Evolutionary conservation across 2,329 filamentous ascomycete genomes (phyloP), one percentile per base, ranked within the genome.

Genomic region (Bipolaris zeicola): DNA sequence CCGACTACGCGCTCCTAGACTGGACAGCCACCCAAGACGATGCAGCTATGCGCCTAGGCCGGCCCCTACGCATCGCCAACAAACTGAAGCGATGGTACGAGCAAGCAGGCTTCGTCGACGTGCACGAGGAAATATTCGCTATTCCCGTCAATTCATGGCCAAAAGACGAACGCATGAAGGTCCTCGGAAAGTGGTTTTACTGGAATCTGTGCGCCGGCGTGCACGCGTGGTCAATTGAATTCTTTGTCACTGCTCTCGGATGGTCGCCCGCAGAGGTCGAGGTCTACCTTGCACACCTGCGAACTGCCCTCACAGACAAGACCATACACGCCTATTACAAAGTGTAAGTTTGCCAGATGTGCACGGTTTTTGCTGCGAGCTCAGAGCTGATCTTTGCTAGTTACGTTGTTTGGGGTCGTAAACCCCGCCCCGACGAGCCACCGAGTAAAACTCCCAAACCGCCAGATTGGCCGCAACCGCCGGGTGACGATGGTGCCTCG

Each of bases 51-150:
- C 77, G 63, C 63, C 76, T 73, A 64, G 81, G 66, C 36, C 72
- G 79, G 52, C 77, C 85, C 57, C 76, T 84, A 53, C 77, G 82
- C 3, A 78, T 86, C 26, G 83, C 82, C 0, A 80, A 84, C 38
- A 79, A 82, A 41, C 68, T 86, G 33, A 82, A 83, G 56, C 75
- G 69, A 3, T 84, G 80, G 77, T 83, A 87, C 72, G 77, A 80
- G 66, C 79, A 82, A 26, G 80, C 83, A 1, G 86, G 86, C 0
- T 87, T 86, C 55, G 78, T 82, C 2, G 82, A 87, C 52, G 79
- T 88, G 10, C 75, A 82, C 44, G 80, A 84, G 60, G 77, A 78
- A 33, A 67, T 82, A 13, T 79, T 77, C 61, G 85, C 84, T 69
- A 76, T 87, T 6, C 82, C 83, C 0, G 74, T 80, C 28, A 83